A percentile compares a stretch with the other conserved stretches of the same genome.
Evolutionary conservation across 2,329 filamentous ascomycete species (phyloP).

Genomic region (Alternaria sp.): DNA sequence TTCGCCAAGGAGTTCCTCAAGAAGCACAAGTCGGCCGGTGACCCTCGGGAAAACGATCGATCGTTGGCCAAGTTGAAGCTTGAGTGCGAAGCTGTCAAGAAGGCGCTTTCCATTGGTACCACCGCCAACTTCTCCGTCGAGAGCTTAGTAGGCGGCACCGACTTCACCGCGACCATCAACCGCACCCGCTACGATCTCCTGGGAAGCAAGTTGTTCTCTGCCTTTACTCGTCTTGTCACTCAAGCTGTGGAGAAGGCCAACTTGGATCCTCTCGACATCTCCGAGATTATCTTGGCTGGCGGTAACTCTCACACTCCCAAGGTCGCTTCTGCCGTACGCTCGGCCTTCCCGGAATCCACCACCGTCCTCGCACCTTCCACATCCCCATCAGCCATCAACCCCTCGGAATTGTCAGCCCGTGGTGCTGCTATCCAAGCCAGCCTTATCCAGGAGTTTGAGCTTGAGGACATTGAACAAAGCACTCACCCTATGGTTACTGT

Average conservation of each 20-base stretch:
- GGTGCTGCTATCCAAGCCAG: slow-evolving; percentile 96
- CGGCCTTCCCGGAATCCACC: slow-evolving; percentile 82
- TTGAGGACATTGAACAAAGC: slow-evolving; percentile 91
- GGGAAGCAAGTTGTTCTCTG: slow-evolving; percentile 82
- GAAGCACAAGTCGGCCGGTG: slow-evolving; percentile 77
- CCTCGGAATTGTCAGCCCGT: slow-evolving; percentile 84
- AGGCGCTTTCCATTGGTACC: slow-evolving; percentile 84
- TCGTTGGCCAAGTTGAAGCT: slow-evolving; percentile 90
- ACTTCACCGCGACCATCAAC: slow-evolving; percentile 93
- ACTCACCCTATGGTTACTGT: slow-evolving; percentile 95
- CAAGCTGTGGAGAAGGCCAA: slow-evolving; percentile 89
- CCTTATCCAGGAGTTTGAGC: slow-evolving; percentile 92
- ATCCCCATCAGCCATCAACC: slow-evolving; percentile 80
- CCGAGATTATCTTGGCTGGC: slow-evolving; percentile 92
- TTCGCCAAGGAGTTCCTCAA: slow-evolving; percentile 99
- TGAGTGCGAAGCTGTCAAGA: slow-evolving; percentile 90
- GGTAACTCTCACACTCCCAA: slow-evolving; percentile 93
- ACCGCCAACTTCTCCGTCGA: slow-evolving; percentile 94
- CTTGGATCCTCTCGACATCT: slow-evolving; percentile 88
- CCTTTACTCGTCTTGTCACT: slow-evolving; percentile 85
- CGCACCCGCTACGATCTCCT: slow-evolving; percentile 90
- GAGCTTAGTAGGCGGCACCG: slow-evolving; percentile 84
- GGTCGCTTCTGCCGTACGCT: slow-evolving; percentile 79
- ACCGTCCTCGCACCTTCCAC: slow-evolving; percentile 84
- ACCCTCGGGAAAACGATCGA: slow-evolving; percentile 81